Base-by-base conservation (phyloP, 495 filamentous ascomycete genomes). In the Friedmanniomyces simplex region DNA sequence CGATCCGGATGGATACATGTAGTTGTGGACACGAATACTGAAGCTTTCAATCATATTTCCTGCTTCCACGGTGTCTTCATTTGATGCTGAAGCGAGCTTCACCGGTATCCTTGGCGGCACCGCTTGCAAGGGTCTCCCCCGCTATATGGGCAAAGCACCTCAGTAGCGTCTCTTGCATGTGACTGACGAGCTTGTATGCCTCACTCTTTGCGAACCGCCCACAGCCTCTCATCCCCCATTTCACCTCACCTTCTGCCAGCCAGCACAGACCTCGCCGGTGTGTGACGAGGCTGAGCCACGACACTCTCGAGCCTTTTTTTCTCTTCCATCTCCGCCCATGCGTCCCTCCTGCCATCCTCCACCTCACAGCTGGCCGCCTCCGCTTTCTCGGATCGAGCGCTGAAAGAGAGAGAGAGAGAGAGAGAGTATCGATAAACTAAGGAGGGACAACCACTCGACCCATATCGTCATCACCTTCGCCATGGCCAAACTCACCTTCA, bases 401-500 rank as follows among this genome's bases (percentile, higher is more conserved):
- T 43, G 41, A 43, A 43, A 22, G 41, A 43, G 41, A n/a, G 16
- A 16, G 14, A n/a, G n/a, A n/a, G n/a, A n/a, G n/a, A n/a, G n/a
- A n/a, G n/a, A n/a, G 10, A 12, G 43, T 6, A n/a, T 47, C 20
- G 14, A 47, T 6, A n/a, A 22, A 21, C 13, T 6, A n/a, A n/a
- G 20, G 34, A 37, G 16, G 8, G 34, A 16, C 34, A 37, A 8
- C 34, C 14, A 20, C 14, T 43, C 39, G 5, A 43, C 3, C 39
- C 18, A 20, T 20, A 43, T 5, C 39, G 14, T 13, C 39, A 20
- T 13, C 14, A 52, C 30, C 37, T 11, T 2, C 30, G 47, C 14
- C 43, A 58, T 58, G 56, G 56, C 26, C 4, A 45, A 52, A 30
- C 18, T 50, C 18, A 37, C 39, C 18, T 64, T 60, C 28, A 48